Evolutionary conservation across 2,329 filamentous ascomycete genomes (phyloP), one percentile per base, ranked within the genome.

Genomic region (Aspergillus uvarum): DNA sequence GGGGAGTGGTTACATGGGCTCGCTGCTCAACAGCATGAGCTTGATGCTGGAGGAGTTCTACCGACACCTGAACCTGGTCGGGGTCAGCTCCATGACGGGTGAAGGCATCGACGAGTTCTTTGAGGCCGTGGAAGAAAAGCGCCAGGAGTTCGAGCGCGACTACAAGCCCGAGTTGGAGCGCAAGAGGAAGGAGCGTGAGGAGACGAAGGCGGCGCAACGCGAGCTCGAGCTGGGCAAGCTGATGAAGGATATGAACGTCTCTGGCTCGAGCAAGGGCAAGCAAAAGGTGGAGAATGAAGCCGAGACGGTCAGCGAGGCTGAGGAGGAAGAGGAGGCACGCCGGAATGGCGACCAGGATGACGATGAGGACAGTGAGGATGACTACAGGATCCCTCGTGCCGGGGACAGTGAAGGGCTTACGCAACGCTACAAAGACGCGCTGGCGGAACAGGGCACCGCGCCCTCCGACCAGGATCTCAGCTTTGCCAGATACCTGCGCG

Each of bases 31-130:
- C 82, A 96, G 92, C 71, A 99, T 99, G 95, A 96, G 92, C 72
- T 81, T 98, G 63, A 92, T 99, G 84, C 82, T 99, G 35, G 95
- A 99, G 71, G 95, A 99, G 74, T 99, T 99, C 72, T 99, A 99
- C 77, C 88, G 91, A 44, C 92, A 98, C 72, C 81, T 99, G 35
- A 96, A 87, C 71, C 91, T 99, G 8, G 94, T 99, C 0, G 92
- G 89, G 0, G 96, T 99, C 12, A 96, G 91, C 67, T 90, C 92
- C 7, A 94, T 96, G 86, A 91, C 94, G 0, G 95, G 95, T 22
- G 88, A 90, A 0, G 96, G 95, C 3, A 86, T 99, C 32, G 90
- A 96, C 60, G 92, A 96, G 24, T 99, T 99, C 77, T 98, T 99
- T 74, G 85, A 87, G 47, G 92, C 94, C 0, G 93, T 99, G 1